Base-by-base conservation (phyloP, 2,329 filamentous ascomycete species). In the Phyllosticta citriasiana region DNA sequence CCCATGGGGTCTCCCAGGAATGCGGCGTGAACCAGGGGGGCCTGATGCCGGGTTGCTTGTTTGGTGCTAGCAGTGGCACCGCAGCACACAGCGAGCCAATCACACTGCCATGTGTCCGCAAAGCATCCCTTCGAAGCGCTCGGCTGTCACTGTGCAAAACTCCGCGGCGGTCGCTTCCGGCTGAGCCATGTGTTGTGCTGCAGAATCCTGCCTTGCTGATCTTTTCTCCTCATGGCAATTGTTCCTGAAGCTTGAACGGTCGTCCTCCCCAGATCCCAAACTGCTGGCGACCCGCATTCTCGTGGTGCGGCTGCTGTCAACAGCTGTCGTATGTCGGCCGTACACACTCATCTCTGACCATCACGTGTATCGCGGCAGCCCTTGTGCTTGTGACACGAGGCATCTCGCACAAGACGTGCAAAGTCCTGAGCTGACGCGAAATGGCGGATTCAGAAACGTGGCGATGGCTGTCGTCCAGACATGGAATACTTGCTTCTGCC, bases 11-110 rank as follows among this genome's bases (percentile, higher is more conserved):
- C 12, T 27, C 24, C 35, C 35, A 40, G 57, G 57, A 16, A 50
- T 55, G n/a, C 57, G 24, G 5, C 26, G 26, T 27, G 4, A 27
- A 27, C 26, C 57, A 50, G 24, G 51, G 35, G 14, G 57, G 57
- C 24, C 33, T 50, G 57, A 40, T n/a, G 7, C 53, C 58, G 58
- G 58, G 26, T 56, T 60, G 40, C 58, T 56, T 26, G 58, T 60
- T 60, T 52, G 6, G 53, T 35, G n/a, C 53, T 60, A 56, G 58
- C 47, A 52, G 56, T 8, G 9, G 26, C 47, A 30, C 57, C 26
- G 47, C 16, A 47, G 3, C n/a, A 5, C 6, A 16, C n/a, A 16
- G 40, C 40, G 16, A 47, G 16, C 40, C 40, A 47, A 47, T 47
- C 40, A 47, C 14, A n/a, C 3, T n/a, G 40, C 12, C 14, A 4